Evolutionary conservation across 2,329 filamentous ascomycete genomes (phyloP), one percentile per base, ranked within the genome.

Genomic region (Acrocalymma vagum): DNA sequence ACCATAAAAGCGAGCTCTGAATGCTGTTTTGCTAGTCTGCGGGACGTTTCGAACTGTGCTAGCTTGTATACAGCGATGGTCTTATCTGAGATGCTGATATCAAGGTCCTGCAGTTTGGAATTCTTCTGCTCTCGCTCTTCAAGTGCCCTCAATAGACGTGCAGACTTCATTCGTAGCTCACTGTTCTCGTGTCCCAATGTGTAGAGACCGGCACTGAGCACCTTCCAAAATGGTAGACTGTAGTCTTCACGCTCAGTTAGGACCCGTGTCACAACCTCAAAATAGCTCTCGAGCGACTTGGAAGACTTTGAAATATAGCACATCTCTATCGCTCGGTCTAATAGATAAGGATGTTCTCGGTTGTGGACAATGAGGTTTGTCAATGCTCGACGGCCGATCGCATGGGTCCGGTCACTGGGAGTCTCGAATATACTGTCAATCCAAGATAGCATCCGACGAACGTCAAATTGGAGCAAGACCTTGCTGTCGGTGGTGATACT

Each of bases 61-160:
- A 95, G 78, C 72, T 99, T 99, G 72, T 97, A 99, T 3, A 99
- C 93, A 0, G 93, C 92, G 53, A 95, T 95, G 0, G 95, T 99
- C 72, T 96, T 97, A 72, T 99, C 95, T 0, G 93, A 95, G 42
- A 99, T 94, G 66, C 92, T 96, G 59, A 99, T 97, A 61, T 99
- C 94, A 44, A 96, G 95, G 66, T 99, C 94, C 64, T 96, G 90
- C 6, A 99, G 84, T 63, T 95, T 95, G 1, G 93, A 96, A 51
- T 84, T 94, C 53, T 88, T 87, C 51, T 86, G 83, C 52, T 94
- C 88, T 16, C 90, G 83, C 53, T 91, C 85, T 69, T 97, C 94
- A 2, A 97, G 76, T 0, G 84, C 85, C 26, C 91, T 83, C 9
- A 99, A 77, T 21, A 97, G 77, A 32, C 86, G 83, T 1, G 88